Evolutionary conservation across 2,329 filamentous ascomycete species (phyloP).

Genomic region (Pseudogymnoascus sp.): DNA sequence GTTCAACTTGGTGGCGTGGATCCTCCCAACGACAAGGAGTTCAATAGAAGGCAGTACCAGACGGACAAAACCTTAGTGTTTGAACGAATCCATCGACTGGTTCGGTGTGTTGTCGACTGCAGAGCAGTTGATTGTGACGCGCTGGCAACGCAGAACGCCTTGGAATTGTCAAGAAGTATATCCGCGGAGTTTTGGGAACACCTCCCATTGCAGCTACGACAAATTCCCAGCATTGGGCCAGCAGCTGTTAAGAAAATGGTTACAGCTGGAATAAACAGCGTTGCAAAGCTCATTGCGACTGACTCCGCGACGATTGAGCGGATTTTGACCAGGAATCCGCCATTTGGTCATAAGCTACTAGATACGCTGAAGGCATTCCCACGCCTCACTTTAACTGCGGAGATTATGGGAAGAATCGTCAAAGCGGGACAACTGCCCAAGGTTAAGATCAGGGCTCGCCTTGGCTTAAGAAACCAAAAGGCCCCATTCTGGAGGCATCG

Average conservation of each 20-base stretch:
- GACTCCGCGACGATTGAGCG: slow-evolving; percentile 69
- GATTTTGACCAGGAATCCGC: slow-evolving; percentile 68
- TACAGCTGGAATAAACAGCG: slow-evolving; percentile 58
- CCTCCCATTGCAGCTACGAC: slow-evolving; percentile 69
- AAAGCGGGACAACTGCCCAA: slow-evolving; percentile 36
- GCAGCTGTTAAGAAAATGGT: slow-evolving; percentile 68
- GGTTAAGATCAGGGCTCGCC: slow-evolving; percentile 54
- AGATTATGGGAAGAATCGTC: slow-evolving; percentile 25
- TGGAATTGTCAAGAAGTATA: slow-evolving; percentile 72
- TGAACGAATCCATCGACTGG: slow-evolving; percentile 57
- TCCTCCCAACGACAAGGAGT: slow-evolving; percentile 48
- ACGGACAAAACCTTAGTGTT: slow-evolving; percentile 58
- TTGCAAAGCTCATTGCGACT: slow-evolving; percentile 58
- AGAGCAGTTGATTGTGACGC: slow-evolving; percentile 53
- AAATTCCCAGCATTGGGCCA: slow-evolving; percentile 69
- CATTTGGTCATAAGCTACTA: slow-evolving; percentile 66
- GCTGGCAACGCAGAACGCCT: slow-evolving; percentile 53
- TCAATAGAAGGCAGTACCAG: slow-evolving; percentile 42
- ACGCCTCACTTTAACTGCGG: slow-evolving; percentile 34
- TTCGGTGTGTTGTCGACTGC: slow-evolving; percentile 70
- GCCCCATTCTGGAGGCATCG: slow-evolving; percentile 55
- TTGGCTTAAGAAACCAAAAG: slow-evolving; percentile 64
- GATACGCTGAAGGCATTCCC: slow-evolving; percentile 64
- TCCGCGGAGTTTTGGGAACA: slow-evolving; percentile 69
- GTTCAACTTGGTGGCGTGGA: slow-evolving; percentile 61